Evolutionary conservation across 345 rosid genomes (phyloP), one percentile per base, ranked within the genome.

Genomic region (Moringa oleifera): DNA sequence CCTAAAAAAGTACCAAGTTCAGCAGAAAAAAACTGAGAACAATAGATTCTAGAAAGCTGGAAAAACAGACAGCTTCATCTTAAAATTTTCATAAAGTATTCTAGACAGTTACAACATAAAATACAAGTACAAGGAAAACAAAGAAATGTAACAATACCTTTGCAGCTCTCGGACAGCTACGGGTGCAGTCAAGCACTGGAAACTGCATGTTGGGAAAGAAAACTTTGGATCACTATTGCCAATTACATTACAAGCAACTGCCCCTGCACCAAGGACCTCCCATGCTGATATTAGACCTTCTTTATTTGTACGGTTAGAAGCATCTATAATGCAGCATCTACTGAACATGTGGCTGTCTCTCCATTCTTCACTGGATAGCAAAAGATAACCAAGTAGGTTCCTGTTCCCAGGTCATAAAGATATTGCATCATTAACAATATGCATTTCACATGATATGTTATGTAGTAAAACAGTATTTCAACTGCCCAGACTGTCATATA

Each of bases 181-280:
- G 68, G 91, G 85, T 73, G 84, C 80, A 50, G 70, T 75, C 60
- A 61, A 58, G 78, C 81, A 74, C 73, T 80, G 90, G 56, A 77
- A 78, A 64, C 81, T 66, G 68, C 96, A 90, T 28, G 96, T 85
- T 23, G 99, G 97, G 66, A 81, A 86, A 60, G 95, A 79, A 75
- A 85, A 90, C 75, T 73, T 88, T 9, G 86, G 95, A 58, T 76
- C 76, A 20, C 76, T 71, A 59, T 74, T 85, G 75, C 96, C 95
- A 59, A 80, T 74, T 9, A 82, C 87, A 83, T 88, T 78, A 81
- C 97, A 90, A 77, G 96, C 78, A 78, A 83, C 86, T 52, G 95
- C 80, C 65, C 83, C 95, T 54, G 95, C 95, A 62, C 95, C 89
- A 63, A 88, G 83, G 65, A 90, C 75, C 75, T 94, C 96, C 64